phyloP scores from a whole-genome alignment of 768 basidiomycete species.

The Clavaria fumosa region DNA sequence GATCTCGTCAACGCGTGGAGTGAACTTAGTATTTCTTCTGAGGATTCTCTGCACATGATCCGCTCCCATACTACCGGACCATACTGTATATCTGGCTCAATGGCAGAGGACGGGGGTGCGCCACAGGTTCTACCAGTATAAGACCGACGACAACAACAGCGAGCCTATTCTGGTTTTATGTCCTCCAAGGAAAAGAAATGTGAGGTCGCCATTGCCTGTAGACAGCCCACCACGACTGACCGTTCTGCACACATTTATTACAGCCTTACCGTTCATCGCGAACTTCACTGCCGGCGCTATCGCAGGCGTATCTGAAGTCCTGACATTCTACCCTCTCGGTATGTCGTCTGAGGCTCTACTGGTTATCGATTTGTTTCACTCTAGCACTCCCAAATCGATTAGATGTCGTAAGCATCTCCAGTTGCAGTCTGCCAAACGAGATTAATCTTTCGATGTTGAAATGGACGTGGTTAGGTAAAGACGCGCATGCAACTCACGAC shows the following conservation, averaged over 20 bases:
- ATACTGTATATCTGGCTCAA: too few species aligned
- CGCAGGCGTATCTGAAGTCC: conserved; percentile 75
- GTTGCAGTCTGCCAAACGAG: conserved; percentile 61
- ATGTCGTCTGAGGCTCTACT: conserved; percentile 14
- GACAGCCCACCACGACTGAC: background rate
- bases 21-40: too few species aligned
- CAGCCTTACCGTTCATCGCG: conserved; percentile 73
- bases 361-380: background rate
- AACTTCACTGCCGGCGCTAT: conserved; percentile 95
- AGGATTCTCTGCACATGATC: too few species aligned
- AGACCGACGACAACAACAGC: too few species aligned
- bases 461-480: conserved; percentile 80
- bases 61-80: too few species aligned
- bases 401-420: conserved; percentile 13
- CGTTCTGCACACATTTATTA: background rate
- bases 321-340: conserved; percentile 87
- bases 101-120: too few species aligned
- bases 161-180: too few species aligned
- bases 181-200: conserved; percentile 20
- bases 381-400: background rate
- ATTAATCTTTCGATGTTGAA: conserved; percentile 1
- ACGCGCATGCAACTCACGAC: conserved; percentile 97
- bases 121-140: too few species aligned
- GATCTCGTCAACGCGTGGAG: too few species aligned
- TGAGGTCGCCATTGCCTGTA: conserved; percentile 6